These are phyloP conservation scores for Pseudocercospora pini-densiflorae DNA, from an alignment of 2,329 filamentous ascomycete genomes.

Conservation along the genomic window DNA sequence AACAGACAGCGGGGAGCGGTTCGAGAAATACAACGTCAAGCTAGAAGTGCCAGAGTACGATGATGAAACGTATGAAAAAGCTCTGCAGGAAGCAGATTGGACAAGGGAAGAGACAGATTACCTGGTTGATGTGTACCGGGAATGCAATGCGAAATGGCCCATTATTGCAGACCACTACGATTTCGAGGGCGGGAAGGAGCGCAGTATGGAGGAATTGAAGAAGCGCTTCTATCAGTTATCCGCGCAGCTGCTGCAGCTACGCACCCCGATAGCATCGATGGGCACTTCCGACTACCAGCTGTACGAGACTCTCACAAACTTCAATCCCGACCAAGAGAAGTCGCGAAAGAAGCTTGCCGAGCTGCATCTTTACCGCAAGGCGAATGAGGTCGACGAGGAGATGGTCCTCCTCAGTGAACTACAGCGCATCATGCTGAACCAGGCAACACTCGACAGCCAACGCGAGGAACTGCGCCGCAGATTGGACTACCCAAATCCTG, in stretches of 20 bases:
- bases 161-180: conserved; percentile 87
- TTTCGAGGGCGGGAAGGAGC: conserved; percentile 37
- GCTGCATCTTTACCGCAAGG: conserved; percentile 75
- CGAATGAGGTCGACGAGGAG: conserved; percentile 91
- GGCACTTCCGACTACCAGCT: conserved; percentile 79
- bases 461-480: conserved; percentile 77
- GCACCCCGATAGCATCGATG: conserved; percentile 85
- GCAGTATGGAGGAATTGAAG: conserved; percentile 90
- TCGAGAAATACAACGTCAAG: conserved; percentile 86
- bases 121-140: conserved; percentile 72
- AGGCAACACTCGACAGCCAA: conserved; percentile 84
- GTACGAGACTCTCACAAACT: conserved; percentile 85
- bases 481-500: conserved; percentile 76
- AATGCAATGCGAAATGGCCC: conserved; percentile 88
- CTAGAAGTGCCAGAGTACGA: conserved; percentile 80
- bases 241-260: conserved; percentile 77
- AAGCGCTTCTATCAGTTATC: conserved; percentile 87
- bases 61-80: conserved; percentile 81
- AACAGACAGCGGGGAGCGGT: conserved; percentile 45
- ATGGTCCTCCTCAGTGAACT: conserved; percentile 87
- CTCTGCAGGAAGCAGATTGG: conserved; percentile 78
- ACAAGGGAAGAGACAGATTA: conserved; percentile 94
- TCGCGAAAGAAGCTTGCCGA: conserved; percentile 84
- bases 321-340: conserved; percentile 78
- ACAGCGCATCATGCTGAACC: conserved; percentile 85